Evolutionary conservation across 2,329 filamentous ascomycete species (phyloP), one percentile per base, ranked within the genome.

Genomic region (Fusarium paranaense): DNA sequence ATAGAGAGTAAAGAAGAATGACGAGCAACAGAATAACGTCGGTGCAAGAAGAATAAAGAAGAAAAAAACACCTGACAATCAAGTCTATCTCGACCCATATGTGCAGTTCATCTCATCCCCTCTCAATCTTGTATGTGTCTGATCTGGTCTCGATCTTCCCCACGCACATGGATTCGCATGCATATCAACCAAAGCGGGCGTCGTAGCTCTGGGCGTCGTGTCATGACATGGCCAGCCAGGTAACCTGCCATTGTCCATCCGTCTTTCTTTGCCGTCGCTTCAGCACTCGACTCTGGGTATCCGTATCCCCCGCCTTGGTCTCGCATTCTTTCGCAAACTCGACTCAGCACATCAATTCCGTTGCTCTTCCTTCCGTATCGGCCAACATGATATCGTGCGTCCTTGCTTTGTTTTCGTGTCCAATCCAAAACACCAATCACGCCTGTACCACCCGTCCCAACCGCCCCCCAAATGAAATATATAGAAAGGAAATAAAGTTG

Each of bases 51-150:
- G 45, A 50, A n/a, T 47, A 47, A 47, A 50, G 5, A 20, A n/a
- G n/a, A 38, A 16, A 58, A 66, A 73, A 74, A 63, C 68, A 68
- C 64, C 63, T 61, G 64, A 68, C 59, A 78, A 73, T 56, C 74
- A 71, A 71, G 66, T 78, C 70, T 74, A 74, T 74, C 70, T 73
- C 70, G 67, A 67, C 59, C 65, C 70, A 71, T 74, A 63, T 73
- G 67, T 73, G 70, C 69, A 70, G 72, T 68, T 67, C 70, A 69
- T 67, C 67, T 67, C 62, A 32, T 45, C 37, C 33, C 33, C 30
- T 62, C 37, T 56, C 66, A 52, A 18, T 37, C 62, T 67, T 68
- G 40, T 59, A 62, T 45, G 58, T 68, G 54, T 69, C 71, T 60
- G 62, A 64, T 68, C 68, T 67, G 42, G 62, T 64, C 50, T 76